phyloP scores from a whole-genome alignment of 805 yeast species.

The Martiniozyma abietophila region DNA sequence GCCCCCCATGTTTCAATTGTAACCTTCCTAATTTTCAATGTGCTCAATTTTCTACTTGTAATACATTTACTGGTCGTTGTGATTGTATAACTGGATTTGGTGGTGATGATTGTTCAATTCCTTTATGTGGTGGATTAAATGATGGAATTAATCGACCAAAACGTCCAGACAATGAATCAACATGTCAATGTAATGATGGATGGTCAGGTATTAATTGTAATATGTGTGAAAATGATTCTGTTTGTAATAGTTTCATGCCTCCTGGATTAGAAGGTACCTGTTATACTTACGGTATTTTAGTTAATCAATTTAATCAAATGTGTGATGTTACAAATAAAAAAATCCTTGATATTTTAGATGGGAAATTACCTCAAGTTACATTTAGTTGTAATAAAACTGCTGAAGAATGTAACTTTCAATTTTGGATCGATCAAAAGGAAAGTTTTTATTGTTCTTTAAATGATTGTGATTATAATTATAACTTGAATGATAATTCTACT shows the following conservation, averaged over 20 bases:
- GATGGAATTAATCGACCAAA: slow-evolving; percentile 60
- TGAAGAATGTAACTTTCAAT: slow-evolving; percentile 75
- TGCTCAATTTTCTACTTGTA: slow-evolving; percentile 83
- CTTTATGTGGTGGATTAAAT: slow-evolving; percentile 74
- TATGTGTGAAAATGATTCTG: slow-evolving; percentile 61
- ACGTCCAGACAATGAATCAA: slow-evolving; percentile 36
- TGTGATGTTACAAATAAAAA: slow-evolving; percentile 91
- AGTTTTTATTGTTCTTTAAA: slow-evolving; percentile 82
- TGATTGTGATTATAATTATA: slow-evolving; percentile 63
- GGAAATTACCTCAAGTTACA: slow-evolving; percentile 83
- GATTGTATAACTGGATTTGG: slow-evolving; percentile 91
- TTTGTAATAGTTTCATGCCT: slow-evolving; percentile 85
- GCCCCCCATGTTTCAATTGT: slow-evolving; percentile 95
- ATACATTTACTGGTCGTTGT: slow-evolving; percentile 81
- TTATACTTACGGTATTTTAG: slow-evolving; percentile 74
- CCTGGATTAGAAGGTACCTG: slow-evolving; percentile 78
- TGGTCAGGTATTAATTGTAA: slow-evolving; percentile 96
- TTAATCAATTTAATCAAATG: slow-evolving; percentile 76
- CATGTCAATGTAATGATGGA: slow-evolving; percentile 72
- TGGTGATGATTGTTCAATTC: slow-evolving; percentile 84
- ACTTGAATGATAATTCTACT: slow-evolving; percentile 53
- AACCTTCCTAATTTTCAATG: slow-evolving; percentile 85
- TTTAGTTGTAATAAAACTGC: slow-evolving; percentile 73
- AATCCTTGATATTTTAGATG: slow-evolving; percentile 69
- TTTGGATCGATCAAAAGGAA: slow-evolving; percentile 89